A percentile compares a stretch with the other conserved stretches of the same genome.
Evolutionary conservation across 441 rosid species (phyloP).

Genomic region (Adansonia rubrostipa): DNA sequence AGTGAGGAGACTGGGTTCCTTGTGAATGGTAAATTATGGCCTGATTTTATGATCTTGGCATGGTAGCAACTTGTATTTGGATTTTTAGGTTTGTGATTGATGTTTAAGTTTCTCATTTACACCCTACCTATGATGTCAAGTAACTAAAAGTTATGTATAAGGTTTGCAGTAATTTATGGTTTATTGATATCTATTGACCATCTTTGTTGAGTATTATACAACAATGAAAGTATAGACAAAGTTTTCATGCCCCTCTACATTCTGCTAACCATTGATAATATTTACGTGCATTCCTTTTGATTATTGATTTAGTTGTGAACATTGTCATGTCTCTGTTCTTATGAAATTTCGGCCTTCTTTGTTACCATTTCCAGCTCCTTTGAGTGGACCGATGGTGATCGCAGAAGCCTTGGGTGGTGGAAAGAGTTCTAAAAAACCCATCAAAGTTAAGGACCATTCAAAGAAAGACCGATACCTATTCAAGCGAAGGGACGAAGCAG

Average conservation of each 20-base stretch:
- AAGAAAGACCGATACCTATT: slow-evolving; percentile 79
- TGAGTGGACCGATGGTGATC: slow-evolving; percentile 91
- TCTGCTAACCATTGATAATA: background rate
- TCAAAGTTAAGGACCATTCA: slow-evolving; percentile 73
- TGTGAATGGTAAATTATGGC: background rate
- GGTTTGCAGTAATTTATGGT: background rate
- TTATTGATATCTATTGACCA: background rate
- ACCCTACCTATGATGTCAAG: background rate
- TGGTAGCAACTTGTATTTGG: background rate
- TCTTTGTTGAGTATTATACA: slow-evolving; percentile 1
- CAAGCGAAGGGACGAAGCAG: slow-evolving; percentile 75
- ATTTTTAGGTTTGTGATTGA: background rate
- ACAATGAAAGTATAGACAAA: background rate
- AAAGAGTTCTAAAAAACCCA: slow-evolving; percentile 59
- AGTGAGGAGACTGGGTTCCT: background rate
- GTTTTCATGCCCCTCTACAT: background rate
- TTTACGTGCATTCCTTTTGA: background rate
- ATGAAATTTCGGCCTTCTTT: background rate
- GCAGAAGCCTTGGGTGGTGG: slow-evolving; percentile 77
- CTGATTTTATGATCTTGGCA: background rate
- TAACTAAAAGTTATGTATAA: background rate
- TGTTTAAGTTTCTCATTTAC: background rate
- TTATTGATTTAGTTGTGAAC: slow-evolving; percentile 7
- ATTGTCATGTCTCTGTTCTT: slow-evolving; percentile 31
- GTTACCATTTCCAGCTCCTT: slow-evolving; percentile 66